These are phyloP conservation scores for Cenchrus americanus DNA, from an alignment of 176 grass and related monocot species.

Conservation along the genomic window DNA sequence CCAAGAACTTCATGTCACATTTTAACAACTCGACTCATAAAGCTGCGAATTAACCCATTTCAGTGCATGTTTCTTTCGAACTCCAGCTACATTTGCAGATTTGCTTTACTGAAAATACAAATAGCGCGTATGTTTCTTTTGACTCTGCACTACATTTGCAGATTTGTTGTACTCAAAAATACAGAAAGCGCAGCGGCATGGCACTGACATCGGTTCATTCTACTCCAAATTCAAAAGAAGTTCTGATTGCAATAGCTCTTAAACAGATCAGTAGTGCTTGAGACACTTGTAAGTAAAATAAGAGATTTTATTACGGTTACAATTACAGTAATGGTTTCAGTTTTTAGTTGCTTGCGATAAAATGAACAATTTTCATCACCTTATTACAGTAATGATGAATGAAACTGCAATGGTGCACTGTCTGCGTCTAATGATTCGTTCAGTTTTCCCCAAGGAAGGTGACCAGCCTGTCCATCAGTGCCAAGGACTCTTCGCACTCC, in stretches of 20 bases:
- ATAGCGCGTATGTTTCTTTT: background rate
- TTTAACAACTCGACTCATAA: background rate
- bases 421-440: background rate
- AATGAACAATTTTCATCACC: background rate
- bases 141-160: background rate
- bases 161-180: background rate
- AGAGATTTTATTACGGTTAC: background rate
- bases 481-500: conserved; percentile 38
- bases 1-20: background rate
- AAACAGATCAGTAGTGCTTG: background rate
- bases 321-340: background rate
- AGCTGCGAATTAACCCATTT: background rate
- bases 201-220: background rate
- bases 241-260: background rate
- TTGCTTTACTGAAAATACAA: background rate
- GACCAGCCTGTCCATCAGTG: conserved; percentile 47
- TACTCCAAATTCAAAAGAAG: background rate
- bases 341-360: background rate
- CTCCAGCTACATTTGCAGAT: background rate
- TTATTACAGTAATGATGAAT: background rate
- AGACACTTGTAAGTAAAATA: background rate
- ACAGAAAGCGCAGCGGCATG: background rate
- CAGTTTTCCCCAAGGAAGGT: conserved; percentile 30
- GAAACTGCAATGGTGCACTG: background rate
- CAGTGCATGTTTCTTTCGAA: background rate